phyloP scores from a whole-genome alignment of 139 green algal species.

The Auxenochlorella pyrenoidosa region DNA sequence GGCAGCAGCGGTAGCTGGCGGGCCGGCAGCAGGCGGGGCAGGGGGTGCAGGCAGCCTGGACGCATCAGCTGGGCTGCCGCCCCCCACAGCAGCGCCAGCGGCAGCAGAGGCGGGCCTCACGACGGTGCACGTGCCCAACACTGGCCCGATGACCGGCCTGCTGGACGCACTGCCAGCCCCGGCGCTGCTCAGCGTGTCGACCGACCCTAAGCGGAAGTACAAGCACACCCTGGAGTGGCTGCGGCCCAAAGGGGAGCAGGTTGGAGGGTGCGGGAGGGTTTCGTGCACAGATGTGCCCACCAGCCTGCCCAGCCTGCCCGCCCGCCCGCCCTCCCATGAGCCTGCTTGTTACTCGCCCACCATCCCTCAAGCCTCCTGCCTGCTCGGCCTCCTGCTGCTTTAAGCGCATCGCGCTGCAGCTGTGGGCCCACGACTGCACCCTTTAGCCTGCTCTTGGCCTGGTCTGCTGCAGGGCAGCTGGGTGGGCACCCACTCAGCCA shows the following conservation, averaged over 20 bases:
- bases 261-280: not conserved
- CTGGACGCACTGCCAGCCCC: constrained; percentile 36
- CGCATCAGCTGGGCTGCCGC: not conserved
- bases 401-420: not conserved
- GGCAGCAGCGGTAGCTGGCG: not conserved
- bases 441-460: not conserved
- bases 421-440: not conserved
- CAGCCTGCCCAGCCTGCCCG: no score
- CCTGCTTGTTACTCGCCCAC: no score
- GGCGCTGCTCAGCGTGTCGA: not conserved
- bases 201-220: constrained; percentile 40
- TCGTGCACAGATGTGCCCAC: not conserved
- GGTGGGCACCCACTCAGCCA: constrained; percentile 66
- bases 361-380: no score
- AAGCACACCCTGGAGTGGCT: constrained; percentile 70
- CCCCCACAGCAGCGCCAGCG: no score
- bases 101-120: not conserved
- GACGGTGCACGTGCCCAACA: constrained; percentile 73
- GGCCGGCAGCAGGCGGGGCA: not conserved
- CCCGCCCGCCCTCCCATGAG: no score
- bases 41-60: not conserved
- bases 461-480: not conserved
- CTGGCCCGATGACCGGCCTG: constrained; percentile 70
- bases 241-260: constrained; percentile 21
- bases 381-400: no score